Conservation (phyloP, 2,329 filamentous ascomycete genomes). For the Xylariaceae sp. region DNA sequence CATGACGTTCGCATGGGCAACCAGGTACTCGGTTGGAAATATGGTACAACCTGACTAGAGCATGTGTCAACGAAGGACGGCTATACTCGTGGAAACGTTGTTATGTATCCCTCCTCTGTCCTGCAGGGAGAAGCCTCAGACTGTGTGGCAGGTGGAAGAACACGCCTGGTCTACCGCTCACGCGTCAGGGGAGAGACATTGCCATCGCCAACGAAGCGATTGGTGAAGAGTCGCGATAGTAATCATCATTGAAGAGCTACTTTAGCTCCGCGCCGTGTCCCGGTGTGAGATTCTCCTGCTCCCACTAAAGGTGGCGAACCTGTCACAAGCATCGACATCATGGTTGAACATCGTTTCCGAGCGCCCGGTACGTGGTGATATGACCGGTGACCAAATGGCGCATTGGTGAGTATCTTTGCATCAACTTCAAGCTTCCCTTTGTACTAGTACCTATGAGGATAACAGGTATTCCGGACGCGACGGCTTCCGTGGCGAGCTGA, state of each 20-base stretch:
- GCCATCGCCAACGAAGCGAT: not conserved
- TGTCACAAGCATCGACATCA: not conserved
- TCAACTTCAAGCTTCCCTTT: not conserved
- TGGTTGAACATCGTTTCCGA: constrained; percentile 7
- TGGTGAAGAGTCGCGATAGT: not conserved
- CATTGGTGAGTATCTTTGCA: not conserved
- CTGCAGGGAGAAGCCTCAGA: not conserved
- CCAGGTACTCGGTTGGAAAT: not conserved
- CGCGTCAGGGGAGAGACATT: not conserved
- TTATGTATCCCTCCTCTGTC: not conserved
- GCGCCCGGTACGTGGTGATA: constrained; percentile 8
- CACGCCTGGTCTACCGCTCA: not conserved
- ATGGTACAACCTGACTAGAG: not conserved
- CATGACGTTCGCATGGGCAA: not conserved
- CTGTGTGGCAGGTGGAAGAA: not conserved
- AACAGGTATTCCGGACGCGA: not conserved
- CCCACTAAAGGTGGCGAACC: not conserved
- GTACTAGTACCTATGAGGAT: not conserved
- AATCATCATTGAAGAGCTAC: not conserved
- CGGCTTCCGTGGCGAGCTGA: not conserved
- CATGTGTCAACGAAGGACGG: not conserved
- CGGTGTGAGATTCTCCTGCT: constrained; percentile 4
- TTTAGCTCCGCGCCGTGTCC: not conserved
- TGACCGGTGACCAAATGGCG: not conserved
- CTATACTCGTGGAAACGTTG: not conserved